Percentiles rank a stretch among this genome's conserved stretches.
Conservation (phyloP, 345 rosid genomes). For the Citrus medica region DNA sequence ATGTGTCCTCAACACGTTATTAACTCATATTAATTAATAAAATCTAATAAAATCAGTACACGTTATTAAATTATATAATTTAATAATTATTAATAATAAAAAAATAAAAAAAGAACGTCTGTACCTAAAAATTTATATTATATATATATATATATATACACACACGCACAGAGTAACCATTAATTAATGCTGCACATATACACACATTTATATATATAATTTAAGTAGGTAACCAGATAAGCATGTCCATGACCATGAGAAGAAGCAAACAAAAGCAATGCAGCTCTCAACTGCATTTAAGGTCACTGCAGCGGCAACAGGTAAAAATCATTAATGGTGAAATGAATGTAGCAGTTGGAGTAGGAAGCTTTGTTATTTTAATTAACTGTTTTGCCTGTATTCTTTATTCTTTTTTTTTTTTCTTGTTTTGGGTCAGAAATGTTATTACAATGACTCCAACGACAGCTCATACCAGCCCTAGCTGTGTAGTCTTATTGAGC, state of each 20-base stretch:
- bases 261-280: neutral
- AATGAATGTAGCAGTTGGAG: slow-evolving; percentile 11
- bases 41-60: too few species aligned
- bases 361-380: neutral
- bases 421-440: neutral
- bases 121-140: too few species aligned
- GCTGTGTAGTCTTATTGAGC: neutral
- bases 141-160: too few species aligned
- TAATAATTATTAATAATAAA: too few species aligned
- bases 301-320: neutral
- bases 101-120: too few species aligned
- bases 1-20: too few species aligned
- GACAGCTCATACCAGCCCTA: neutral
- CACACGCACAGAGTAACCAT: too few species aligned
- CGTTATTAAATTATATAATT: too few species aligned
- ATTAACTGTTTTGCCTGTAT: too few species aligned
- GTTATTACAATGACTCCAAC: neutral
- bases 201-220: neutral
- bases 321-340: slow-evolving; percentile 2
- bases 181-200: too few species aligned
- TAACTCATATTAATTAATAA: too few species aligned
- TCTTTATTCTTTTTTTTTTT: neutral
- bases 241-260: neutral
- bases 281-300: neutral
- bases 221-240: neutral